Evolutionary conservation across 179 eudicot species (phyloP).

Genomic region (Spinacia oleracea): DNA sequence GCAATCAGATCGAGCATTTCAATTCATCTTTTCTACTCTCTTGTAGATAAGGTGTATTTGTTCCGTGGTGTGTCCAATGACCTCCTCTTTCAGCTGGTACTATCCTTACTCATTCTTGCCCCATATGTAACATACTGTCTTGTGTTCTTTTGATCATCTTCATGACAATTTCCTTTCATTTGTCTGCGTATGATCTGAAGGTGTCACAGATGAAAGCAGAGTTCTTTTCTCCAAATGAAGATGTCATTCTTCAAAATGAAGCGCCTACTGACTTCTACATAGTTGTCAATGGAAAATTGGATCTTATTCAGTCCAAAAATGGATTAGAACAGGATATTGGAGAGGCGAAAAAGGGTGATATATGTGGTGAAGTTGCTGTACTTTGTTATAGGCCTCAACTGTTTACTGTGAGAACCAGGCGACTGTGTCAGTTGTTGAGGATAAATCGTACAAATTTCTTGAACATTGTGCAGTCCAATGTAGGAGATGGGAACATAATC

Average conservation of each 20-base stretch:
- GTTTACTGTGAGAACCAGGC: constrained; percentile 77
- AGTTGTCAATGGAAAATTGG: constrained; percentile 76
- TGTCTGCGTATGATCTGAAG: constrained; percentile 30
- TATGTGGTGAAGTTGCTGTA: constrained; percentile 89
- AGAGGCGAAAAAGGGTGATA: constrained; percentile 62
- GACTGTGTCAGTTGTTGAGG: constrained; percentile 74
- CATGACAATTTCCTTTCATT: background rate
- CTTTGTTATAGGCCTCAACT: constrained; percentile 93
- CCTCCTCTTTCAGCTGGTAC: constrained; percentile 95
- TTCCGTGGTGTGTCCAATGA: constrained; percentile 87
- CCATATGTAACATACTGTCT: background rate
- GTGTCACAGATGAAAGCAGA: constrained; percentile 98
- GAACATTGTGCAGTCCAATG: constrained; percentile 83
- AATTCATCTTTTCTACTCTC: constrained; percentile 71
- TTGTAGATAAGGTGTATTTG: constrained; percentile 78
- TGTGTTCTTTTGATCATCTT: background rate
- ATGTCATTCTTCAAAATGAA: constrained; percentile 92
- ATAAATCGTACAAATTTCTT: constrained; percentile 75
- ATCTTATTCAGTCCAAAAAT: constrained; percentile 49
- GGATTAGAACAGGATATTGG: constrained; percentile 77
- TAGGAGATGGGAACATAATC: constrained; percentile 90
- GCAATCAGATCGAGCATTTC: constrained; percentile 91
- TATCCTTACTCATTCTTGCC: constrained; percentile 25
- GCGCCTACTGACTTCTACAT: constrained; percentile 92
- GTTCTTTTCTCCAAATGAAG: constrained; percentile 91